Evolutionary conservation across 257 asterid species (phyloP), one percentile per base, ranked within the genome.

Genomic region (Plantago ovata): DNA sequence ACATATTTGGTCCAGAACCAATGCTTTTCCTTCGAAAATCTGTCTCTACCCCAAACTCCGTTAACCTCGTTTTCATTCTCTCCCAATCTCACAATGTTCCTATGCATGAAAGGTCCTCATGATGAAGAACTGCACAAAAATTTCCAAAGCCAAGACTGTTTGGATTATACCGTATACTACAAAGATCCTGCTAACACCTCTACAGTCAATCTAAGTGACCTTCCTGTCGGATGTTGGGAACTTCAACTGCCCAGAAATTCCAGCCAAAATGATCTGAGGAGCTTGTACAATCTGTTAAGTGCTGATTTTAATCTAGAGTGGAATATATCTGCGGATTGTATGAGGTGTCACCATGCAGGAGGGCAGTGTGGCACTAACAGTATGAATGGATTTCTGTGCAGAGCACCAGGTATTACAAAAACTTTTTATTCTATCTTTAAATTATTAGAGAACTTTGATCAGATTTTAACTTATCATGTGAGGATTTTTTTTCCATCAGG

Each of bases 291-390:
- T 1, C 1, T 45, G 53, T 38, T 79, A 13, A 42, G 53, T 15
- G 2, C 64, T 22, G 69, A 48, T 0, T 70, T 61, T 57, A 43
- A 20, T 1, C 33, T 84, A 0, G 71, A 75, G 45, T 77, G 77
- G 79, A 15, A 54, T 56, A 33, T 81, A 10, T 66, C 78, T 3
- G 57, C 56, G 13, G 57, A 20, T 32, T 81, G 86, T 67, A 13
- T 0, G 55, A 19, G 10, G 4, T 81, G 84, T 33, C 38, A 61
- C 49, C n/a, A 13, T 0, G 10, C 43, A 16, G 86, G 84, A 59
- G 77, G 83, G 28, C 68, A 62, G 56, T 76, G 76, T 60, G 19
- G 60, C 19, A 40, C 24, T 53, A 48, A 48, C 45, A 23, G 0
- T 8, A 13, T 0, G 39, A 57, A 62, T 38, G n/a, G 0, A 13